These are phyloP conservation scores for Penicillium sclerotiorum DNA, from an alignment of 2,329 filamentous ascomycete genomes.

Conservation along the genomic window DNA sequence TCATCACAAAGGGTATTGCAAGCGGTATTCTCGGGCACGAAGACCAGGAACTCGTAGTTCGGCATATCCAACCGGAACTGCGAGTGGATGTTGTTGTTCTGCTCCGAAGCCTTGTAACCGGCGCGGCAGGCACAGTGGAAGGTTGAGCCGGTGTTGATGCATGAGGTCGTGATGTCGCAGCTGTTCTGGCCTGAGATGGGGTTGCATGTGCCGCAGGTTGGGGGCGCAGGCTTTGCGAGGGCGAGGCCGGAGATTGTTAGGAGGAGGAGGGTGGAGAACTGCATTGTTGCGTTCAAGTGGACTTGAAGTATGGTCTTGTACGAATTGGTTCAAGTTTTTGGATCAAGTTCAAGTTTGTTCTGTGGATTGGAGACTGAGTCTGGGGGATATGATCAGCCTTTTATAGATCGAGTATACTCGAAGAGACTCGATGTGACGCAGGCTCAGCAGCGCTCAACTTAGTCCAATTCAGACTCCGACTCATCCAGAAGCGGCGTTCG, in stretches of 20 bases:
- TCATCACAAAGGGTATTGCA: conserved; percentile 43
- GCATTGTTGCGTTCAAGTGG: no score
- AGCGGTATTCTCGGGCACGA: conserved; percentile 37
- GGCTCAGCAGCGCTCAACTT: no score
- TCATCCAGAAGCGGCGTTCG: no score
- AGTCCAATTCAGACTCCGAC: no score
- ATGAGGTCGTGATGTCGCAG: conserved; percentile 49
- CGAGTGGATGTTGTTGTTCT: conserved; percentile 31
- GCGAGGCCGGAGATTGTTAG: conserved; percentile 28
- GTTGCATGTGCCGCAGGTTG: conserved; percentile 43
- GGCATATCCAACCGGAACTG: conserved; percentile 44
- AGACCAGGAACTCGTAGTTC: conserved; percentile 44
- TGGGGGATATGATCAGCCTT: no score
- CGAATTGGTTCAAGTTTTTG: no score
- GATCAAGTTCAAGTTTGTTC: no score
- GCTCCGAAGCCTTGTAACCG: conserved; percentile 41
- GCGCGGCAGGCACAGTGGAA: conserved; percentile 48
- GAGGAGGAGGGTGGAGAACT: conserved; percentile 28
- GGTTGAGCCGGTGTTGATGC: conserved; percentile 44
- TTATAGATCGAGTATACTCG: no score
- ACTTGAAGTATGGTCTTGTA: no score
- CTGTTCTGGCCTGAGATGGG: conserved; percentile 42
- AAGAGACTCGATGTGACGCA: no score
- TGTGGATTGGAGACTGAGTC: no score
- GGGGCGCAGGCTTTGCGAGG: conserved; percentile 20